Evolutionary conservation across 371 early-diverging fungal genomes (phyloP).

Genomic region (Rhizopus arrhizus): DNA sequence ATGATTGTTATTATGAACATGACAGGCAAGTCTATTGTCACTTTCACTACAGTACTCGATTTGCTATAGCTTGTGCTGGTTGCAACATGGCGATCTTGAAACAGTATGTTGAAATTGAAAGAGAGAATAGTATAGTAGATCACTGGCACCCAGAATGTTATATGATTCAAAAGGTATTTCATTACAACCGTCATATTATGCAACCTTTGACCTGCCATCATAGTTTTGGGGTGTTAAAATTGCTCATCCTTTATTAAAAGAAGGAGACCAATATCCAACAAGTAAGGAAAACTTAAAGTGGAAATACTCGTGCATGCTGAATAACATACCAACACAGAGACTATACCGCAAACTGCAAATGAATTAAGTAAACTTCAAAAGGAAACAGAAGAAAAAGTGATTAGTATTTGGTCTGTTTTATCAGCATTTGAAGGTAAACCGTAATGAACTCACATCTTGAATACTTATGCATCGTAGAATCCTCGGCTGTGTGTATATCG

Average conservation of each 20-base stretch:
- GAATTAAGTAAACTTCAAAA: conserved; percentile 30
- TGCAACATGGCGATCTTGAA: conserved; percentile 91
- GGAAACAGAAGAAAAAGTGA: conserved; percentile 78
- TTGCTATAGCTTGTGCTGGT: conserved; percentile 90
- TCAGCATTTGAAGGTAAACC: conserved; percentile 78
- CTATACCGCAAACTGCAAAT: conserved; percentile 22
- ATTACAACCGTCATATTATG: background rate
- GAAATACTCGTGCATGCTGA: background rate
- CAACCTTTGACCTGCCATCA: background rate
- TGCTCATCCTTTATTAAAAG: conserved; percentile 30
- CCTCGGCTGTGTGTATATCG: conserved; percentile 96
- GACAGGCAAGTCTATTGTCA: conserved; percentile 91
- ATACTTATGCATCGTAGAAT: conserved; percentile 55
- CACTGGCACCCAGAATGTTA: conserved; percentile 98
- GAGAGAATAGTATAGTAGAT: conserved; percentile 68
- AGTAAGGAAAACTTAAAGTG: conserved; percentile 2
- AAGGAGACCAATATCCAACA: conserved; percentile 14
- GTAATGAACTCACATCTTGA: no score
- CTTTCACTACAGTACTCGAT: conserved; percentile 88
- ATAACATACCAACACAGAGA: conserved; percentile 11
- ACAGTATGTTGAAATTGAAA: conserved; percentile 89
- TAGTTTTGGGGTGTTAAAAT: conserved; percentile 79
- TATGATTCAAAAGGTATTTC: conserved; percentile 85
- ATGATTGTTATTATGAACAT: conserved; percentile 95
- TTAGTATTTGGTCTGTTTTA: conserved; percentile 84